Evolutionary conservation across 129 eudicot genomes (phyloP), one percentile per base, ranked within the genome.

Genomic region (Artemisia tridentata): DNA sequence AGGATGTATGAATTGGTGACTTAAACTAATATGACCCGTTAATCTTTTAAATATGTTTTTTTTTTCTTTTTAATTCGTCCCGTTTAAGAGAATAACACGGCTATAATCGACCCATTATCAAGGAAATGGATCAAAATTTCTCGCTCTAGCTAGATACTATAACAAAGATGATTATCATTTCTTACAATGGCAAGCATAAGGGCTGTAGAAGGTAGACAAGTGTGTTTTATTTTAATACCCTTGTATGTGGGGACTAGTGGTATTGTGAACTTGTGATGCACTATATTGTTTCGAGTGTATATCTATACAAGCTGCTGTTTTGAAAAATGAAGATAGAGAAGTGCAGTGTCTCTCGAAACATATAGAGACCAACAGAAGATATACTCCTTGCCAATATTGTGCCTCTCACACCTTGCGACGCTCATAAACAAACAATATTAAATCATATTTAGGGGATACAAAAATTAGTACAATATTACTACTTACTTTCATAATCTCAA

Each of bases 311-410:
- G 27, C 27, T 25, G 3, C 3, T 3, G 27, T 25, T 25, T 25
- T 2, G 27, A 25, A 25, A 25, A 25, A 25, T 25, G 99, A 95
- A 64, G 97, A 97, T 83, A 95, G 84, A 29, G 34, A 53, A 95
- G 96, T 50, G 96, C 99, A 84, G 99, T 95, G 52, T 97, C 99
- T 47, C 99, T 97, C 18, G 97, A 97, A 72, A 95, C 99, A n/a
- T n/a, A 79, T 95, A 95, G 49, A 95, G 99, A 70, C 99, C 99
- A 73, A 95, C 99, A 54, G 97, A 82, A 68, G 96, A 79, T 72
- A 95, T 90, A 73, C 96, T 68, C 77, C 99, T 81, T 59, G 99
- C 93, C 72, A 95, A 96, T 54, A 97, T 85, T 82, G 90, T 95
- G 80, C 97, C 87, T 78, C 89, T 84, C 63, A 95, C 99, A 85